phyloP scores from a whole-genome alignment of 495 filamentous ascomycete genomes.

The Talaromyces stipitatus region DNA sequence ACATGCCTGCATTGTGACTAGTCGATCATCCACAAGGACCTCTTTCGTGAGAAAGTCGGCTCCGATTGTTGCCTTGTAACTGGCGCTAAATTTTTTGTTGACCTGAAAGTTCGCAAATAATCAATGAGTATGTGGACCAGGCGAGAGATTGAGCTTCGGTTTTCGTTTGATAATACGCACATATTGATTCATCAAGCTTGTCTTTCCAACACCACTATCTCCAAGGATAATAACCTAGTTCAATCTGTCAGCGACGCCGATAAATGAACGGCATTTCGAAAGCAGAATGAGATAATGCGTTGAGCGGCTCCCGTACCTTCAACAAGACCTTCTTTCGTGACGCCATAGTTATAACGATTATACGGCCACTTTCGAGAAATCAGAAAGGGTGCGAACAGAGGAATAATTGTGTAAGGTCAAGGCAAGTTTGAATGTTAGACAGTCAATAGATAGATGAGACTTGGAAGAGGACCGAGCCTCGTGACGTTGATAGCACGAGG shows the following conservation, averaged over 20 bases:
- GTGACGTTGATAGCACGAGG: conserved; percentile 8
- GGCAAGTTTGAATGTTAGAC: background rate
- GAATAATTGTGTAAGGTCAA: background rate
- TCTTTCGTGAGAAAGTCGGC: conserved; percentile 99
- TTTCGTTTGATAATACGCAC: conserved; percentile 45
- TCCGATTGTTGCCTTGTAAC: conserved; percentile 99
- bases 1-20: conserved; percentile 96
- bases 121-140: conserved; percentile 16
- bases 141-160: background rate
- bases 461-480: conserved; percentile 3
- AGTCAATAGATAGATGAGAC: conserved; percentile 11
- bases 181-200: conserved; percentile 99
- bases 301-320: conserved; percentile 57
- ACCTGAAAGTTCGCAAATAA: conserved; percentile 50
- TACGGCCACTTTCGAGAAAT: conserved; percentile 4
- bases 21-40: conserved; percentile 91
- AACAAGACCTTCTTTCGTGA: conserved; percentile 95
- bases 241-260: background rate
- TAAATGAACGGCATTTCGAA: background rate
- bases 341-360: conserved; percentile 51
- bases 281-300: conserved; percentile 11
- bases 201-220: conserved; percentile 98
- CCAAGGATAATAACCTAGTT: conserved; percentile 94
- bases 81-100: conserved; percentile 99
- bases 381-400: conserved; percentile 1